Evolutionary conservation across 345 rosid species (phyloP).

Genomic region (Eucalyptus cladocalyx): DNA sequence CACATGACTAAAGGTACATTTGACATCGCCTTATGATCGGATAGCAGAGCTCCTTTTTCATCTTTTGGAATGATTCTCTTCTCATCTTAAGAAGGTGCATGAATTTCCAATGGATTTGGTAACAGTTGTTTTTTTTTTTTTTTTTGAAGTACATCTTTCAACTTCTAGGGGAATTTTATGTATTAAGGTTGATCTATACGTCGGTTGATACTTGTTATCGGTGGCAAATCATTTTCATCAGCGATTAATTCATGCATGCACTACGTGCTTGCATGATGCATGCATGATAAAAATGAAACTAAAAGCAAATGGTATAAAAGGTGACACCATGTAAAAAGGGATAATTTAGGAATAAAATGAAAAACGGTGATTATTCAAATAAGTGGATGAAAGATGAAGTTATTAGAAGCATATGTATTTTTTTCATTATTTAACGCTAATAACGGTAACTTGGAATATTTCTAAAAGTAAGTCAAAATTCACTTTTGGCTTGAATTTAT

Average conservation of each 20-base stretch:
- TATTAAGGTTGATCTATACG: neutral
- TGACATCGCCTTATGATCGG: neutral
- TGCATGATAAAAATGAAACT: accelerated
- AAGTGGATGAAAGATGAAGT: neutral
- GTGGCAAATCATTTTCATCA: neutral
- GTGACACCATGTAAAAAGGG: neutral
- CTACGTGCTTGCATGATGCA: too few species aligned
- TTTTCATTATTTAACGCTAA: neutral
- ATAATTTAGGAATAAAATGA: neutral
- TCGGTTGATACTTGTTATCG: neutral
- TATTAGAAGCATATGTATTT: neutral
- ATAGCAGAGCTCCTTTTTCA: neutral
- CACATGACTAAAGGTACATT: neutral
- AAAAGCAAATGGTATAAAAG: neutral
- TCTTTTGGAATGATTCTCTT: neutral
- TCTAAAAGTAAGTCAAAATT: neutral
- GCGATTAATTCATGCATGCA: neutral
- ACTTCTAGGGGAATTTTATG: neutral
- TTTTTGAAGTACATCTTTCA: neutral
- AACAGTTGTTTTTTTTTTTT: neutral
- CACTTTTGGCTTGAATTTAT: neutral
- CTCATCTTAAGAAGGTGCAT: neutral
- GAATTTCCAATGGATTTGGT: neutral
- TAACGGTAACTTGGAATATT: neutral
- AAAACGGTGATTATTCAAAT: neutral